phyloP scores from a whole-genome alignment of 2,329 filamentous ascomycete species.

The Huntiella moniliformis region DNA sequence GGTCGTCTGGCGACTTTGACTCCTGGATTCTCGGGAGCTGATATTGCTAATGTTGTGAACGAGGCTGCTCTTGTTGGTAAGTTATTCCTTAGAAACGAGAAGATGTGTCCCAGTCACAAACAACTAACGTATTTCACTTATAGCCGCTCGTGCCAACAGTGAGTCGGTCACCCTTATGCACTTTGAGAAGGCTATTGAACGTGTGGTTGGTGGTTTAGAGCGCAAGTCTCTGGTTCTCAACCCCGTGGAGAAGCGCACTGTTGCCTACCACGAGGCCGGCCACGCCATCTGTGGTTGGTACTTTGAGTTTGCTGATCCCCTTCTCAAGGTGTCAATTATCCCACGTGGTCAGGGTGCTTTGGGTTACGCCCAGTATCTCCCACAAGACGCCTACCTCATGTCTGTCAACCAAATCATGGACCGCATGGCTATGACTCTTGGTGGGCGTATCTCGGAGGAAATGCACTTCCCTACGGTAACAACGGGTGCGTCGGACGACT shows the following conservation, averaged over 20 bases:
- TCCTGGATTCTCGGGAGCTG: conserved; percentile 89
- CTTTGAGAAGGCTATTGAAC: conserved; percentile 95
- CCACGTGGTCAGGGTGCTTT: conserved; percentile 84
- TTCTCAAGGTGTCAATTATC: conserved; percentile 97
- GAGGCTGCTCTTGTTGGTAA: conserved; percentile 89
- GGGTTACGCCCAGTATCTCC: conserved; percentile 95
- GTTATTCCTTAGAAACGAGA: conserved; percentile 17
- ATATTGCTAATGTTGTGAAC: conserved; percentile 97
- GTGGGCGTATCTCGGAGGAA: conserved; percentile 87
- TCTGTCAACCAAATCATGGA: conserved; percentile 93
- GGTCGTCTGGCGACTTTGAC: conserved; percentile 83
- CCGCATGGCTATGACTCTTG: conserved; percentile 98
- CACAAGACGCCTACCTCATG: conserved; percentile 87
- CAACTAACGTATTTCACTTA: background rate
- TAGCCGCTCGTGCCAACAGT: conserved; percentile 69
- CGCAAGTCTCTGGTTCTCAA: conserved; percentile 91
- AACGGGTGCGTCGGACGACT: conserved; percentile 86
- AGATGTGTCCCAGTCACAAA: background rate
- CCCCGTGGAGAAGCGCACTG: conserved; percentile 84
- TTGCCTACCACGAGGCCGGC: conserved; percentile 95
- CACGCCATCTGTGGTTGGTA: conserved; percentile 98
- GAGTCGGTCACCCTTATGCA: conserved; percentile 70
- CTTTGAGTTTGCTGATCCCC: conserved; percentile 86
- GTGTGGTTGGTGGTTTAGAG: conserved; percentile 87
- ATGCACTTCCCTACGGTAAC: conserved; percentile 94